These are phyloP conservation scores for Saccharum hybrid DNA, from an alignment of 202 grass and related monocot species.

Conservation along the genomic window DNA sequence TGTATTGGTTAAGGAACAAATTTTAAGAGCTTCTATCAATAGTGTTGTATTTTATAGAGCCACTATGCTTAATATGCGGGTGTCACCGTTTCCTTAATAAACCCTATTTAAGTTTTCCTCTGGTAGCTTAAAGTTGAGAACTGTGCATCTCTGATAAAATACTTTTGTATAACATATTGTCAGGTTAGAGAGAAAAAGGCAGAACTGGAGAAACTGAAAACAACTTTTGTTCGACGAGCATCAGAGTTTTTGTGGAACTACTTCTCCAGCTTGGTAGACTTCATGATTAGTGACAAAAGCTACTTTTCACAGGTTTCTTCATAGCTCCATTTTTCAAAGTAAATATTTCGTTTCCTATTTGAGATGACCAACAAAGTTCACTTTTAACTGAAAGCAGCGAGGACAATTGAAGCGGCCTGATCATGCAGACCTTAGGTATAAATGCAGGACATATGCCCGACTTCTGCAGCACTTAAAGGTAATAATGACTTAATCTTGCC, in stretches of 20 bases:
- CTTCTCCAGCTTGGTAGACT: conserved; percentile 99
- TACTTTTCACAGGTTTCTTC: conserved; percentile 93
- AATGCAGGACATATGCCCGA: conserved; percentile 97
- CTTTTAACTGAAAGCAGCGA: conserved; percentile 69
- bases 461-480: conserved; percentile 99
- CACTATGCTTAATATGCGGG: conserved; percentile 1
- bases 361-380: conserved; percentile 45
- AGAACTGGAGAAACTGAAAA: conserved; percentile 90
- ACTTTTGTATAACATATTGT: not conserved
- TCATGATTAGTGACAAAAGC: conserved; percentile 99
- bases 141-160: conserved; percentile 19
- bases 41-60: conserved; percentile 13
- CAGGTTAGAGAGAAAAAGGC: conserved; percentile 89
- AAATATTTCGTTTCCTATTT: conserved; percentile 42
- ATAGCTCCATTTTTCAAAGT: conserved; percentile 5
- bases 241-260: conserved; percentile 96
- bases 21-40: conserved; percentile 14
- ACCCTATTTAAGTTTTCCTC: conserved; percentile 20
- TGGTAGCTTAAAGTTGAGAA: conserved; percentile 23
- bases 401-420: conserved; percentile 98
- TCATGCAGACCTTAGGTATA: conserved; percentile 97
- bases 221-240: conserved; percentile 86
- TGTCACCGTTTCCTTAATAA: conserved; percentile 15
- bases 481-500: conserved; percentile 32
- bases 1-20: conserved; percentile 14